Base-by-base conservation (phyloP, 306 rosid species). In the Astragalus membranaceus region DNA sequence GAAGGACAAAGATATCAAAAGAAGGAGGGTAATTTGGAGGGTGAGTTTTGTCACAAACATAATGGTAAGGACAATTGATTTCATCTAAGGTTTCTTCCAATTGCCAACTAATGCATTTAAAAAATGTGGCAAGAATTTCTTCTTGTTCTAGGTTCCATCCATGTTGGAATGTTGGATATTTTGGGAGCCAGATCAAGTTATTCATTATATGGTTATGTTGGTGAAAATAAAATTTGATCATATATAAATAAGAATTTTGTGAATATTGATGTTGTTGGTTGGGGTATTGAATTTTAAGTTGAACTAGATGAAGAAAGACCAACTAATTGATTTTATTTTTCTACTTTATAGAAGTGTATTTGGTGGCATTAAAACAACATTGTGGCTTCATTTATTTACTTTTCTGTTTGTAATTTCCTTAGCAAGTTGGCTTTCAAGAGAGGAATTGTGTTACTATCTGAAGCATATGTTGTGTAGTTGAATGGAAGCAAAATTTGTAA, bases 81-180 rank as follows among this genome's bases (percentile, higher is more conserved):
- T 86, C 77, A 37, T 93, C 96, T 70, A 88, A 62, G 29, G 96
- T 87, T 79, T 87, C 96, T 83, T 93, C 97, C 35, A 88, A 74
- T 80, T 93, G 98, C 97, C 98, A 93, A 70, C 90, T 85, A n/a
- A 85, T 69, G 74, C 98, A 93, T 75, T 93, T 90, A 90, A 88
- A 88, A 83, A 93, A 90, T 67, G 75, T 84, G 53, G 72, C 53
- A 11, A 64, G 75, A 73, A 83, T 69, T 61, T 88, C 85, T 60
- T 74, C 69, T 29, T 4, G 58, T 56, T 73, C 68, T 23, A 5
- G 53, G 49, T 60, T 75, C 89, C 83, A 76, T 73, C 83, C 80
- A 33, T 85, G 78, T 64, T 80, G 83, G 64, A 80, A 75, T 59
- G 89, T 77, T 41, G 77, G 81, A 74, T 81, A 48, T 14, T 82